phyloP scores from a whole-genome alignment of 139 green algal species.

The Klebsormidium nitens region DNA sequence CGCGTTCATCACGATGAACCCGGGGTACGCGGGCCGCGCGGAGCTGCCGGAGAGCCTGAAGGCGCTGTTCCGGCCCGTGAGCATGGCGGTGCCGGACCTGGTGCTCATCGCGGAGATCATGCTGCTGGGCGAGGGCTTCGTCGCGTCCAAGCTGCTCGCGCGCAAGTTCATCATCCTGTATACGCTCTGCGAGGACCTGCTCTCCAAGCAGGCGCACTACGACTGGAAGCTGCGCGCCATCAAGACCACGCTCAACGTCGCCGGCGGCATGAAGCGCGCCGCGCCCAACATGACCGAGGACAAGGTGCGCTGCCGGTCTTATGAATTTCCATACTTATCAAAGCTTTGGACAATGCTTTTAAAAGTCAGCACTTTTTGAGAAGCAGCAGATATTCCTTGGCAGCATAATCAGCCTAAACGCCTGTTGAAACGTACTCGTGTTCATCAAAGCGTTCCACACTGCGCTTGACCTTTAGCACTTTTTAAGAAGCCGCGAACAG shows the following conservation, averaged over 20 bases:
- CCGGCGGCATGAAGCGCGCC: slow-evolving; percentile 82
- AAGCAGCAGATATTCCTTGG: too few relatives aligned
- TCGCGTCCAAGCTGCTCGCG: slow-evolving; percentile 72
- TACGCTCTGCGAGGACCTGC: slow-evolving; percentile 85
- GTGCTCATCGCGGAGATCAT: slow-evolving; percentile 92
- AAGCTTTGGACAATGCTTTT: neutral
- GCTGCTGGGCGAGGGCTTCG: slow-evolving; percentile 93
- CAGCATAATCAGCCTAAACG: too few relatives aligned
- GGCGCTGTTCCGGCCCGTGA: slow-evolving; percentile 86
- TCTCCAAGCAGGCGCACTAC: slow-evolving; percentile 82
- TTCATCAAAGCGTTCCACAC: too few relatives aligned
- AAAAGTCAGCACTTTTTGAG: neutral
- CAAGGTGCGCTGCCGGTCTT: too few relatives aligned
- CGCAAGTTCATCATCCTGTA: slow-evolving; percentile 93
- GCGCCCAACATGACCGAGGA: slow-evolving; percentile 77
- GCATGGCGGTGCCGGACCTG: slow-evolving; percentile 84
- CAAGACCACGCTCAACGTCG: slow-evolving; percentile 93
- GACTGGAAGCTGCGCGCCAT: slow-evolving; percentile 97
- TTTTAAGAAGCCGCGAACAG: too few relatives aligned
- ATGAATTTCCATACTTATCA: too few relatives aligned
- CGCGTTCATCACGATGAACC: slow-evolving; percentile 98
- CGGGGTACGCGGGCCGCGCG: slow-evolving; percentile 76
- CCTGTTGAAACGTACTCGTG: too few relatives aligned
- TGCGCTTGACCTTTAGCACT: too few relatives aligned
- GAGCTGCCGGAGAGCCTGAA: slow-evolving; percentile 92